Conservation (phyloP, 2,329 filamentous ascomycete species). For the Didymellaceae sp. region DNA sequence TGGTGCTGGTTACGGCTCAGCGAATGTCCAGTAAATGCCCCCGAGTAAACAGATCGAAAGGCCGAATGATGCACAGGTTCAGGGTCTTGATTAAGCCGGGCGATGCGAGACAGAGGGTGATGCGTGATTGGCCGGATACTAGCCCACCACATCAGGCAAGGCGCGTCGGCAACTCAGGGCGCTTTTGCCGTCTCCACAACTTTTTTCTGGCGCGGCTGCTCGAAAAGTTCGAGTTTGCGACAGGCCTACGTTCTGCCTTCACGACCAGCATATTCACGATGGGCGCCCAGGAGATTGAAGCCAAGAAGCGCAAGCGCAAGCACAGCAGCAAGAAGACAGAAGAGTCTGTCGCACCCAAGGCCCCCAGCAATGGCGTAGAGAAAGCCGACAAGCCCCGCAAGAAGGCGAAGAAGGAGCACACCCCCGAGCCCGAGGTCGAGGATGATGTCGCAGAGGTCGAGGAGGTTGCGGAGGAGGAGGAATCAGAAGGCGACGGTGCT, state of each 20-base stretch:
- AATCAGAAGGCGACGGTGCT: slow-evolving; percentile 37
- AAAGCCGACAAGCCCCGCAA: slow-evolving; percentile 47
- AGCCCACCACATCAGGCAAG: neutral
- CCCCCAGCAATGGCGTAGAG: slow-evolving; percentile 44
- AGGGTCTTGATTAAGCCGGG: too few relatives aligned
- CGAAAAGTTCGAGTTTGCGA: slow-evolving; percentile 26
- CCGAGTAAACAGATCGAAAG: too few relatives aligned
- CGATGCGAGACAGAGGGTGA: neutral
- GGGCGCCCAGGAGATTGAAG: slow-evolving; percentile 48
- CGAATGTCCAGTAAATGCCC: too few relatives aligned
- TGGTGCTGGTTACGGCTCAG: too few relatives aligned
- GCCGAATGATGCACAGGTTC: too few relatives aligned
- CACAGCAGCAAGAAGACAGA: slow-evolving; percentile 49
- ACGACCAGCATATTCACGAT: slow-evolving; percentile 34
- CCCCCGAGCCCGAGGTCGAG: slow-evolving; percentile 37
- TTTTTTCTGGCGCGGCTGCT: slow-evolving; percentile 29
- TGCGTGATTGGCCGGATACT: neutral
- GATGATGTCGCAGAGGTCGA: slow-evolving; percentile 28
- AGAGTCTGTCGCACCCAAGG: slow-evolving; percentile 29
- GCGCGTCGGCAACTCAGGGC: slow-evolving; percentile 11
- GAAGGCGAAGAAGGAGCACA: slow-evolving; percentile 51
- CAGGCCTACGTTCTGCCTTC: slow-evolving; percentile 9
- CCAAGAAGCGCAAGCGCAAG: slow-evolving; percentile 58
- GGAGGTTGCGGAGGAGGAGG: slow-evolving; percentile 46
- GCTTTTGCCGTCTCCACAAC: slow-evolving; percentile 25